These are phyloP conservation scores for Cenococcum geophilum DNA, from an alignment of 495 filamentous ascomycete species.

Conservation along the genomic window DNA sequence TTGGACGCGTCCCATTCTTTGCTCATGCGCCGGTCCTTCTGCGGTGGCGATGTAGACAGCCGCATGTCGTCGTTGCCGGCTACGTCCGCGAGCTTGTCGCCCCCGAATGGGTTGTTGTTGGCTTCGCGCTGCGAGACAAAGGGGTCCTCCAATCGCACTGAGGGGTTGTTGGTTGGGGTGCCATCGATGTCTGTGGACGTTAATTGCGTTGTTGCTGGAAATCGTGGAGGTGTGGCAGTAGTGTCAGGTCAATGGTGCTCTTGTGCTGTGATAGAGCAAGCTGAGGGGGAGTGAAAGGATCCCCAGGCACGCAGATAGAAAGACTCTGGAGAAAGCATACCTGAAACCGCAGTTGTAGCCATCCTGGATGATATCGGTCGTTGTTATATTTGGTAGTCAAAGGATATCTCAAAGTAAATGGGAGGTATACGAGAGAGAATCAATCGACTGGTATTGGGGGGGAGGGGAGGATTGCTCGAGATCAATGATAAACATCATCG, in stretches of 20 bases:
- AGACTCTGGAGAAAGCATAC: background rate
- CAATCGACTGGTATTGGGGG: background rate
- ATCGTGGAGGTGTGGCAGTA: background rate
- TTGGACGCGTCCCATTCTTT: constrained; percentile 50
- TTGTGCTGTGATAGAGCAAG: background rate
- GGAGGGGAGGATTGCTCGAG: background rate
- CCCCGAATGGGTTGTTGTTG: constrained; percentile 29
- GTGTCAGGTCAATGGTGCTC: background rate
- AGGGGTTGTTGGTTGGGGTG: constrained; percentile 18
- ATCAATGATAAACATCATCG: no score
- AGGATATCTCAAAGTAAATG: constrained; percentile 12
- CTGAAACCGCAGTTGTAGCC: constrained; percentile 10
- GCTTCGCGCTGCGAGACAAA: constrained; percentile 23
- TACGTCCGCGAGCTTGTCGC: constrained; percentile 27
- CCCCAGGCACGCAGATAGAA: background rate
- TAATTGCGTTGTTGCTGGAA: background rate
- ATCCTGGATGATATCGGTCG: constrained; percentile 9
- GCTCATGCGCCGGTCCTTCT: constrained; percentile 34
- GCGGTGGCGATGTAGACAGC: constrained; percentile 15
- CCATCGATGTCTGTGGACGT: constrained; percentile 14
- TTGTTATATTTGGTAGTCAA: constrained; percentile 9
- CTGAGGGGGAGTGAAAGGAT: background rate
- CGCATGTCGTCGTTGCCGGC: constrained; percentile 29
- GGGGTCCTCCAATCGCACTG: constrained; percentile 14
- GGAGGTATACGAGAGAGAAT: background rate